A percentile compares a stretch with the other conserved stretches of the same genome.
Evolutionary conservation across 768 basidiomycete genomes (phyloP).

Genomic region (Naematelia encephala): DNA sequence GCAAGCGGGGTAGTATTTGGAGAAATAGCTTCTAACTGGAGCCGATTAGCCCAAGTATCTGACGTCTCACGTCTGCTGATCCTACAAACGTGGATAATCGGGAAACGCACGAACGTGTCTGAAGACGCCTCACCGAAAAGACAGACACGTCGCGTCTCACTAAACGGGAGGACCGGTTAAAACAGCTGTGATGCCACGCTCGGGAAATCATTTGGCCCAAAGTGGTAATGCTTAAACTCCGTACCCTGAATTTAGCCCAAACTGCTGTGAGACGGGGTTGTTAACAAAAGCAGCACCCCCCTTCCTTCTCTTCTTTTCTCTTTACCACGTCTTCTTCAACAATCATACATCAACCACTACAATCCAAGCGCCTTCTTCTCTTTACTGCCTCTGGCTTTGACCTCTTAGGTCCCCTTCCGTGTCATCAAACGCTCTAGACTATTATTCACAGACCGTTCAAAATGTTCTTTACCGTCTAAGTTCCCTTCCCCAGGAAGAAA

Average conservation of each 20-base stretch:
- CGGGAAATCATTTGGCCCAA: not conserved
- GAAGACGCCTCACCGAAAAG: too few relatives aligned
- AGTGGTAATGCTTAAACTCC: not conserved
- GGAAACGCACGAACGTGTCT: not conserved
- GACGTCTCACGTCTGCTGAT: too few relatives aligned
- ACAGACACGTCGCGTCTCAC: not conserved
- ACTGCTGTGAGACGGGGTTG: not conserved
- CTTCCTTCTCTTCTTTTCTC: constrained; percentile 10
- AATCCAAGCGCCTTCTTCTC: not conserved
- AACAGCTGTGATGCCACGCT: not conserved
- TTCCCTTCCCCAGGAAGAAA: constrained; percentile 10
- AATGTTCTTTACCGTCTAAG: constrained; percentile 34
- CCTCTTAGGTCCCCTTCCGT: constrained; percentile 2
- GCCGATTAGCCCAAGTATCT: too few relatives aligned
- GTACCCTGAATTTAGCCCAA: not conserved
- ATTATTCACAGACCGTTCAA: constrained; percentile 24
- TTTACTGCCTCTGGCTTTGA: constrained; percentile 9
- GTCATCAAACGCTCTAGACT: constrained; percentile 12
- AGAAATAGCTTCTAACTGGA: too few relatives aligned
- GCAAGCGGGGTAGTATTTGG: too few relatives aligned
- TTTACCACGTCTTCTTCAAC: constrained; percentile 6
- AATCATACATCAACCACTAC: not conserved
- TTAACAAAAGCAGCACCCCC: constrained; percentile 1
- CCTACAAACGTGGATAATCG: not conserved
- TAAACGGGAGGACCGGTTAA: not conserved